phyloP scores from a whole-genome alignment of 768 basidiomycete genomes.

The Terana coerulea region DNA sequence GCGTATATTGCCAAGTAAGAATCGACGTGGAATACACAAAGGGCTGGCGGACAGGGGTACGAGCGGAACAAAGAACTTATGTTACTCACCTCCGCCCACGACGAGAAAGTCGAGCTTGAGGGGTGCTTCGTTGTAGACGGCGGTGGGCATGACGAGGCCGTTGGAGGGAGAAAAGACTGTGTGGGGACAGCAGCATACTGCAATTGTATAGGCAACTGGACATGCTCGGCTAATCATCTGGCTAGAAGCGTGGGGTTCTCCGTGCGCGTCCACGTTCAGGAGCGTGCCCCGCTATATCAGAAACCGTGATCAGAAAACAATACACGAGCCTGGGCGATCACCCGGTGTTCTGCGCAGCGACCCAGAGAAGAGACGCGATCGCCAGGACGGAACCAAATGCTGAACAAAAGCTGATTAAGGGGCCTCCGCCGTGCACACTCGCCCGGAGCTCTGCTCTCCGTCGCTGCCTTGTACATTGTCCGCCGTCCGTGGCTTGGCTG shows the following conservation, averaged over 20 bases:
- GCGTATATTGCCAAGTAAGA: too few relatives aligned
- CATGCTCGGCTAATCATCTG: conserved; percentile 1
- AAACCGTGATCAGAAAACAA: too few relatives aligned
- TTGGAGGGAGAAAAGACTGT: conserved; percentile 8
- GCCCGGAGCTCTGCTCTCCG: too few relatives aligned
- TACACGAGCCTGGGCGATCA: too few relatives aligned
- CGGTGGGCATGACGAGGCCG: conserved; percentile 18
- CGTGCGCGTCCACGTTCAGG: background rate
- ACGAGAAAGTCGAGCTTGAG: conserved; percentile 40
- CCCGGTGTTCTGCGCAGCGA: too few relatives aligned
- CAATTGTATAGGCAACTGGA: background rate
- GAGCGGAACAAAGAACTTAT: background rate
- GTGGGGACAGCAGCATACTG: background rate
- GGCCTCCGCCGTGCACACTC: too few relatives aligned
- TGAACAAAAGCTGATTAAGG: too few relatives aligned
- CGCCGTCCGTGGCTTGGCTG: too few relatives aligned
- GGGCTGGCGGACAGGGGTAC: background rate
- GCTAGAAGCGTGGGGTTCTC: background rate
- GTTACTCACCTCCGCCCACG: conserved; percentile 41
- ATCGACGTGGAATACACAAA: background rate
- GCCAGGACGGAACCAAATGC: too few relatives aligned
- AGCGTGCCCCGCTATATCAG: conserved; percentile 1
- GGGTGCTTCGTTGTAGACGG: conserved; percentile 21
- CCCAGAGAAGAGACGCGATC: too few relatives aligned
- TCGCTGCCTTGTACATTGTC: too few relatives aligned